phyloP scores from a whole-genome alignment of 2,329 filamentous ascomycete genomes.

The Zymoseptoria ardabiliae region DNA sequence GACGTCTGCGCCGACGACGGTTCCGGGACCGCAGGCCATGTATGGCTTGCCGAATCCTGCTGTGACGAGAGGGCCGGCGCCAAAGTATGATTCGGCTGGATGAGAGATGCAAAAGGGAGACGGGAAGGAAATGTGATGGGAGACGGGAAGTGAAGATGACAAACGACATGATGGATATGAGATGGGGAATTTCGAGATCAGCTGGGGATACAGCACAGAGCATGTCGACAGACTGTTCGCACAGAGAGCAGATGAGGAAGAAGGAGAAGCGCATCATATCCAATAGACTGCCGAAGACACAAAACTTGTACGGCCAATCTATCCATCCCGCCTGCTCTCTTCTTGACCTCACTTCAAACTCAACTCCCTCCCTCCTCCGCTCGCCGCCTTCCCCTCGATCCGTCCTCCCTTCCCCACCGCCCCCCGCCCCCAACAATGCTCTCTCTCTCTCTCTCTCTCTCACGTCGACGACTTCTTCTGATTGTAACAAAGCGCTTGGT shows the following conservation, averaged over 20 bases:
- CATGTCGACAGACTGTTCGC: neutral
- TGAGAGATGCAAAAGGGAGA: neutral
- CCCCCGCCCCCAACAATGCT: too few species aligned
- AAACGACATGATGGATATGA: neutral
- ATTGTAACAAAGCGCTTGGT: too few species aligned
- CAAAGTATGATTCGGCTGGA: neutral
- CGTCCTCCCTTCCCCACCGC: too few species aligned
- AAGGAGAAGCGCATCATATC: too few species aligned
- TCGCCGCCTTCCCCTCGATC: too few species aligned
- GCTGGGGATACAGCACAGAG: neutral
- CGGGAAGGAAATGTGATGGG: neutral
- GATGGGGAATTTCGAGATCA: neutral
- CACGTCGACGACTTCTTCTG: too few species aligned
- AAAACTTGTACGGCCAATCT: too few species aligned
- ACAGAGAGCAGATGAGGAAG: neutral
- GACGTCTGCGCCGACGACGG: constrained; percentile 2
- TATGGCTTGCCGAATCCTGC: neutral
- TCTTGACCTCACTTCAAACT: too few species aligned
- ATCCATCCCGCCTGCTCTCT: too few species aligned
- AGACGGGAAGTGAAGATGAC: neutral
- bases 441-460: too few species aligned
- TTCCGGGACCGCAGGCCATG: neutral
- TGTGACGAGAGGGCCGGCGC: neutral
- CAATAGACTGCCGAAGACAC: too few species aligned
- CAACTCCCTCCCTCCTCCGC: too few species aligned